phyloP scores from a whole-genome alignment of 2,329 filamentous ascomycete species.

The Amylocarpus encephaloides region DNA sequence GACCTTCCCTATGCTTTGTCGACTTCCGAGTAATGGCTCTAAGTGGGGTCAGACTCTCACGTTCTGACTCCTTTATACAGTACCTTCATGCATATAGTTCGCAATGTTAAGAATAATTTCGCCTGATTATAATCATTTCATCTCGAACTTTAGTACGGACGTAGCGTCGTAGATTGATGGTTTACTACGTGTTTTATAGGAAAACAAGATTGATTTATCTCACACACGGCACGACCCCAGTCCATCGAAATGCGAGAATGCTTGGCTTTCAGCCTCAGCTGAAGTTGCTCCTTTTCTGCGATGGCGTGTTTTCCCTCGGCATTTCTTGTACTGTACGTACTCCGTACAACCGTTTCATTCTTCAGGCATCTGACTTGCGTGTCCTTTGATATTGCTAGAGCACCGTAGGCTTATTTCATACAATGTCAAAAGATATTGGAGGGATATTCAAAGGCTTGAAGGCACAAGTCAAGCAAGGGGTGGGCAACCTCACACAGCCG shows the following conservation, averaged over 20 bases:
- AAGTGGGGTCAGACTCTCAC: no score
- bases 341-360: neutral
- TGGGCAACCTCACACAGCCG: neutral
- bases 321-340: no score
- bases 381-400: neutral
- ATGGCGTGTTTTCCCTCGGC: neutral
- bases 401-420: neutral
- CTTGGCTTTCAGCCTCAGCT: conserved; percentile 6
- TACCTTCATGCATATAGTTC: no score
- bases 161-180: no score
- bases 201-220: neutral
- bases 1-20: no score
- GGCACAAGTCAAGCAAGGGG: neutral
- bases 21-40: no score
- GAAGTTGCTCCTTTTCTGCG: conserved; percentile 2
- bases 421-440: neutral
- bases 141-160: no score
- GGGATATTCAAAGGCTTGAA: conserved; percentile 1
- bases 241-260: neutral
- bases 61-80: no score
- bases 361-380: neutral
- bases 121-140: no score
- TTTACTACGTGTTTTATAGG: no score
- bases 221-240: conserved; percentile 1
- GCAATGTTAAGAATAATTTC: no score